Conservation (phyloP, 371 early-diverging fungal species). For the Rhizopus microsporus region DNA sequence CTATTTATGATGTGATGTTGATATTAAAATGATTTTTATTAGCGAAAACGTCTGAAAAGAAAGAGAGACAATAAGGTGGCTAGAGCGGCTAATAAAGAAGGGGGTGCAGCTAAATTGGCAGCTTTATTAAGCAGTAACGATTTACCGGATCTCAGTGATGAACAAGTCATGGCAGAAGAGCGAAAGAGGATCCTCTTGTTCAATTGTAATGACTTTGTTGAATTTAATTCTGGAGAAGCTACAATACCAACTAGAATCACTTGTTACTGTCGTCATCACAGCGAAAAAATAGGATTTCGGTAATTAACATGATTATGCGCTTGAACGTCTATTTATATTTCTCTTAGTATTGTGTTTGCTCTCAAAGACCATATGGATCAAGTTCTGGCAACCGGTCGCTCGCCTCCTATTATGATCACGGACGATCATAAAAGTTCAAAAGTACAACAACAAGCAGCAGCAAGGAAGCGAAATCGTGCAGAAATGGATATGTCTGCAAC, state of each 20-base stretch:
- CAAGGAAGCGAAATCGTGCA: conserved; percentile 37
- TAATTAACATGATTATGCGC: conserved; percentile 11
- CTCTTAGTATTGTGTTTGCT: conserved; percentile 61
- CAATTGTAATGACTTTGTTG: conserved; percentile 71
- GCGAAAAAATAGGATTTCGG: conserved; percentile 89
- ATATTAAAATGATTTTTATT: conserved; percentile 11
- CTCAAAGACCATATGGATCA: conserved; percentile 59
- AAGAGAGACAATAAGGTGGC: conserved; percentile 59
- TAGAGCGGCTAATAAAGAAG: conserved; percentile 52
- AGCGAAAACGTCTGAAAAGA: conserved; percentile 55
- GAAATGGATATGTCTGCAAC: conserved; percentile 34
- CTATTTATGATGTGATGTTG: background rate
- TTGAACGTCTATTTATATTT: conserved; percentile 8
- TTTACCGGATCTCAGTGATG: conserved; percentile 45
- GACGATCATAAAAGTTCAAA: conserved; percentile 87
- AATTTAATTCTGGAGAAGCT: conserved; percentile 76
- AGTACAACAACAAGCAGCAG: conserved; percentile 21
- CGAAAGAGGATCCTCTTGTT: conserved; percentile 63
- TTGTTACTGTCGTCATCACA: conserved; percentile 85
- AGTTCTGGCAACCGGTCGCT: conserved; percentile 70
- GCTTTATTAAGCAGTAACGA: conserved; percentile 42
- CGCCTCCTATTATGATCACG: conserved; percentile 86
- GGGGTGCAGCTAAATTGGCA: conserved; percentile 48
- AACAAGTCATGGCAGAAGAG: conserved; percentile 51
- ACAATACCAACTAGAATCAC: conserved; percentile 79